A percentile compares a stretch with the other conserved stretches of the same genome.
Evolutionary conservation across 2,329 filamentous ascomycete species (phyloP).

Genomic region (Botrytis hyacinthi): DNA sequence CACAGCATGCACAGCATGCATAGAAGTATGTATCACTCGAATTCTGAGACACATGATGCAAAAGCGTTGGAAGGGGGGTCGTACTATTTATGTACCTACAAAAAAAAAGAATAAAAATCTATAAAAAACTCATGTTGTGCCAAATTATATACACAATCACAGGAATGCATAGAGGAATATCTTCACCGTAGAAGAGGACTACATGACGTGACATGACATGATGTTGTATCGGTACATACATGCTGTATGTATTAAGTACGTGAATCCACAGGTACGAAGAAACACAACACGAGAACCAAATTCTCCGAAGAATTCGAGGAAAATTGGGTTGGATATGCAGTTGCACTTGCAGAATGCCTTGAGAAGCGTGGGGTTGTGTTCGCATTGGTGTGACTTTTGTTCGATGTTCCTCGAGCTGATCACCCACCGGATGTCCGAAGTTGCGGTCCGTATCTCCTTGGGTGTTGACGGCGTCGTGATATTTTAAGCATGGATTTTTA

Average conservation of each 20-base stretch:
- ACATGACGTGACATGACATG: not conserved
- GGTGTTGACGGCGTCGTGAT: not conserved
- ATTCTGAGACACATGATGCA: constrained; percentile 10
- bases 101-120: too few relatives aligned
- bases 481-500: not conserved
- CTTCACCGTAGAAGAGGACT: not conserved
- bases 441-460: not conserved
- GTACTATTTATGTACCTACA: not conserved
- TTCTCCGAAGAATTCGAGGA: not conserved
- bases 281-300: not conserved
- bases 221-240: not conserved
- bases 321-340: not conserved
- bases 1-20: not conserved
- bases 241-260: too few relatives aligned
- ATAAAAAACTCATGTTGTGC: not conserved
- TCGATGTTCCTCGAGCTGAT: not conserved
- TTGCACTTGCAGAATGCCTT: not conserved
- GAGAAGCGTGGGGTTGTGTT: not conserved
- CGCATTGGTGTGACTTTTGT: not conserved
- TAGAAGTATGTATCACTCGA: not conserved
- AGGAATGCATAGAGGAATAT: not conserved
- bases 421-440: constrained; percentile 2
- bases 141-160: not conserved
- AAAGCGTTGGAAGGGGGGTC: not conserved
- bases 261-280: not conserved